Evolutionary conservation across 1,284 basidiomycete species (phyloP).

Genomic region (Fomitopsis pinicola): DNA sequence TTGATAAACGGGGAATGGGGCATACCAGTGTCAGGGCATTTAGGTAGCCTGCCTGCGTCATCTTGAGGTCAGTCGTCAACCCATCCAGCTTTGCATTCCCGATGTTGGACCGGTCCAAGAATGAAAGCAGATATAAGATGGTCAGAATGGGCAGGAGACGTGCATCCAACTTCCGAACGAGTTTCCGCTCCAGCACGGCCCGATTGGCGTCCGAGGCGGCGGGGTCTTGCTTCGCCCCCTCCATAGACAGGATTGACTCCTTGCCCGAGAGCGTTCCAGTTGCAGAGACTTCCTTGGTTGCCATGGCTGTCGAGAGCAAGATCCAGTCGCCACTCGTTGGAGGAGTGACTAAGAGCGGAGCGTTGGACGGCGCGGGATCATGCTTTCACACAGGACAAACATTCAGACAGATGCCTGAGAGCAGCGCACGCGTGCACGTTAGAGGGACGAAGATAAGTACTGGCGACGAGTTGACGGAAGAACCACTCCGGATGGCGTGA

Average conservation of each 20-base stretch:
- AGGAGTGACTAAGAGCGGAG: not conserved
- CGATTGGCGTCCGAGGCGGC: not conserved
- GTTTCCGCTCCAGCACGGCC: slow-evolving; percentile 2
- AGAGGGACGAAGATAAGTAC: not conserved
- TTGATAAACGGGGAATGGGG: not conserved
- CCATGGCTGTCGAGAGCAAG: not conserved
- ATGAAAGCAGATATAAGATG: slow-evolving; percentile 62
- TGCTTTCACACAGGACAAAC: not conserved
- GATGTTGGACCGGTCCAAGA: slow-evolving; percentile 67
- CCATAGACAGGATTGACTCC: not conserved
- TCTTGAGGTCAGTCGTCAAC: slow-evolving; percentile 13
- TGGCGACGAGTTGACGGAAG: not conserved
- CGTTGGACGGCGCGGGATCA: not conserved
- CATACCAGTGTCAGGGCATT: not conserved
- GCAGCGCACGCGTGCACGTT: too few species aligned
- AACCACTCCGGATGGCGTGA: not conserved
- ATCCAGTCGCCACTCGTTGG: not conserved
- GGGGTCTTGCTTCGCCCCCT: not conserved
- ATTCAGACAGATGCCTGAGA: not conserved
- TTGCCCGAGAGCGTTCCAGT: slow-evolving; percentile 2
- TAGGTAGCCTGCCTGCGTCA: not conserved
- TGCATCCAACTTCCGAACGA: slow-evolving; percentile 21
- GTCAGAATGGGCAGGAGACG: slow-evolving; percentile 50
- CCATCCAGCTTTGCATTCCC: slow-evolving; percentile 54
- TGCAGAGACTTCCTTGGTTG: not conserved